These are phyloP conservation scores for Royoungia palumana DNA, from an alignment of 768 basidiomycete genomes.

Conservation along the genomic window DNA sequence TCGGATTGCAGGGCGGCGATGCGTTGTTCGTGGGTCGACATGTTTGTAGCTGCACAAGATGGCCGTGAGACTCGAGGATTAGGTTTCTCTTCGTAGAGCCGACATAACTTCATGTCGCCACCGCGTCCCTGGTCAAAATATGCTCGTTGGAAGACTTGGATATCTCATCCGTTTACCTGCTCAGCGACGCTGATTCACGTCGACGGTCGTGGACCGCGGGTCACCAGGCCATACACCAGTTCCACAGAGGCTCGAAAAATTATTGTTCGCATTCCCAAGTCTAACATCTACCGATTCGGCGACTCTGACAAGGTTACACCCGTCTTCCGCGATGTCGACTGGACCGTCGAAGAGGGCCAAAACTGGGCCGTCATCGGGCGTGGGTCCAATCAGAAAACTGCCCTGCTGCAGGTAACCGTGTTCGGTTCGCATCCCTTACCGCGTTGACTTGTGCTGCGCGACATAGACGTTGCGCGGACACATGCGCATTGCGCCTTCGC, in stretches of 20 bases:
- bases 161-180: not conserved
- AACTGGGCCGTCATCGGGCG: slow-evolving; percentile 76
- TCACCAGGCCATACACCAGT: slow-evolving; percentile 3
- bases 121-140: not conserved
- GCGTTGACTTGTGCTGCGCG: not conserved
- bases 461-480: slow-evolving; percentile 65
- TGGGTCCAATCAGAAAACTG: slow-evolving; percentile 58
- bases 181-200: too few relatives aligned
- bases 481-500: slow-evolving; percentile 61
- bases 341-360: slow-evolving; percentile 60
- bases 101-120: slow-evolving; percentile 4
- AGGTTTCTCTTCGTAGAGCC: too few relatives aligned
- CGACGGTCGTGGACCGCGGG: too few relatives aligned
- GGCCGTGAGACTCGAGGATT: too few relatives aligned
- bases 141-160: slow-evolving; percentile 1
- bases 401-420: slow-evolving; percentile 57
- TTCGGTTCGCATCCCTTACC: not conserved
- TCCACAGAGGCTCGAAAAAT: not conserved
- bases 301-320: slow-evolving; percentile 45
- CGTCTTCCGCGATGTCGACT: slow-evolving; percentile 50
- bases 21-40: slow-evolving; percentile 63
- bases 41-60: too few relatives aligned
- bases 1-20: slow-evolving; percentile 69
- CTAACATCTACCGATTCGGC: slow-evolving; percentile 59
- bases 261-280: slow-evolving; percentile 42